Percentiles rank a stretch among this genome's conserved stretches.
Conservation (phyloP, 2,329 filamentous ascomycete species). For the Penicillium fuscoglaucum region DNA sequence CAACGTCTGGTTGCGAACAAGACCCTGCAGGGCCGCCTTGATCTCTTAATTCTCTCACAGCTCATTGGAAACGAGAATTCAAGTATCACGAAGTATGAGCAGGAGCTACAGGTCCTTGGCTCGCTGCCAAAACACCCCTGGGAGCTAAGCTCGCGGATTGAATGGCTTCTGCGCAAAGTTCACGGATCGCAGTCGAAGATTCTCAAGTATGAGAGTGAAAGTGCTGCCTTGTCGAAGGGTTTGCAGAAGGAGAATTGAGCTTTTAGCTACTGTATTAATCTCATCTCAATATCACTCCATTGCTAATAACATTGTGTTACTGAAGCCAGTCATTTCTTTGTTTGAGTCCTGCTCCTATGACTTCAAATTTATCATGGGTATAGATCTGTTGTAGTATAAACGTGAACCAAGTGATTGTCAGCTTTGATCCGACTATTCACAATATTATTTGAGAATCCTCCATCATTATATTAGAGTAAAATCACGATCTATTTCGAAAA, state of each 20-base stretch:
- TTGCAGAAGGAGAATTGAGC: slow-evolving; percentile 55
- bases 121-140: slow-evolving; percentile 68
- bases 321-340: background rate
- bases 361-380: background rate
- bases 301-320: background rate
- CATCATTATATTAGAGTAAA: background rate
- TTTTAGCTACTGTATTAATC: slow-evolving; percentile 2
- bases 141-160: slow-evolving; percentile 65
- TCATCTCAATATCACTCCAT: background rate
- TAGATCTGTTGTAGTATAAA: background rate
- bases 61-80: slow-evolving; percentile 70
- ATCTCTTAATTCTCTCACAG: slow-evolving; percentile 68
- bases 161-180: slow-evolving; percentile 74
- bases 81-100: slow-evolving; percentile 75
- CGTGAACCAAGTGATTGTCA: background rate
- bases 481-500: background rate
- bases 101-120: slow-evolving; percentile 71
- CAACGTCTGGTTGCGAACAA: slow-evolving; percentile 67
- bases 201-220: slow-evolving; percentile 70
- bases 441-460: background rate
- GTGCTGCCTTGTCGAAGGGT: slow-evolving; percentile 69
- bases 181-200: slow-evolving; percentile 73
- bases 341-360: background rate
- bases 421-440: background rate
- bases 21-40: slow-evolving; percentile 71